Conservation (phyloP, 176 grass and related monocot species). For the Eragrostis nindensis region DNA sequence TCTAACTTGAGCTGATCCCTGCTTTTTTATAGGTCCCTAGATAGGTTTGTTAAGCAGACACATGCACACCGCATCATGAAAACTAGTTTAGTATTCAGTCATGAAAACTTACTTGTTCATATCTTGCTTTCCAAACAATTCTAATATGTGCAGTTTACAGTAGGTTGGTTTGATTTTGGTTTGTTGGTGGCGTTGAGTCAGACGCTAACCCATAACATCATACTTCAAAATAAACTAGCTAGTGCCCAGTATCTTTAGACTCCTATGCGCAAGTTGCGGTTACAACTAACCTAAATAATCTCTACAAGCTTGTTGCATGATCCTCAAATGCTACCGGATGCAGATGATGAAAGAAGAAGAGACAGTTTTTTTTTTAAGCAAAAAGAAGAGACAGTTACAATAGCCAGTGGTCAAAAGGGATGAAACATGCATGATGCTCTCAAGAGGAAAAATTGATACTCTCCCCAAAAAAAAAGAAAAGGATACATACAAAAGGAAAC, state of each 20-base stretch:
- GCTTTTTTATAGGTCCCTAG: background rate
- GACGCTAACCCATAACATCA: background rate
- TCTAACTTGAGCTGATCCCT: background rate
- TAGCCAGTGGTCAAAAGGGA: constrained; percentile 24
- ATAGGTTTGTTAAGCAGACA: background rate
- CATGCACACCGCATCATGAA: background rate
- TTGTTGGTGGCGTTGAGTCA: background rate
- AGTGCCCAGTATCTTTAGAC: no score
- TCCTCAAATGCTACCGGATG: background rate
- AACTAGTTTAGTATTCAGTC: background rate
- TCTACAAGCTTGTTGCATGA: background rate
- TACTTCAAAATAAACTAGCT: background rate
- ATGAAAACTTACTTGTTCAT: background rate
- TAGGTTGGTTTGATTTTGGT: background rate
- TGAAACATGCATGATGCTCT: background rate
- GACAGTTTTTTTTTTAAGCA: no score
- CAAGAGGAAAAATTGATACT: background rate
- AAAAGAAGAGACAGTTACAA: no score
- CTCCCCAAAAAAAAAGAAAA: background rate
- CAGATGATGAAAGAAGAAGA: background rate
- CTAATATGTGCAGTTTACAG: background rate
- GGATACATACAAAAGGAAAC: background rate
- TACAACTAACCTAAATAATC: background rate
- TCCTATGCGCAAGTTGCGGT: background rate
- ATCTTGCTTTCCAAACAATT: background rate